These are phyloP conservation scores for Backusella westeae DNA, from an alignment of 192 early-diverging fungal genomes.

Conservation along the genomic window DNA sequence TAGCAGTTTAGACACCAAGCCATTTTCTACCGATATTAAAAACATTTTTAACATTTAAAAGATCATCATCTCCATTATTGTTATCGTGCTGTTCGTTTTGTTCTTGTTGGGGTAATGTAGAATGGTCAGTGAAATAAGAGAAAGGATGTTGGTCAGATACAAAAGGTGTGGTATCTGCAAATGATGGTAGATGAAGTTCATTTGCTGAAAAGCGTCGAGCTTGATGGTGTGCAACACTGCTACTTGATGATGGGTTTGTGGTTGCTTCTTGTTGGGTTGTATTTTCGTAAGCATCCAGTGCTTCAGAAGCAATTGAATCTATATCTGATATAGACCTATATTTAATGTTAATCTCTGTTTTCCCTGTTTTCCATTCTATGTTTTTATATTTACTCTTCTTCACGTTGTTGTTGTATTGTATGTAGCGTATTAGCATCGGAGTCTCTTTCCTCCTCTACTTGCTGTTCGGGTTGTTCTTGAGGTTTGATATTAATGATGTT, in stretches of 20 bases:
- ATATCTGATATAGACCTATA: conserved; percentile 20
- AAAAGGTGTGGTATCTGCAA: conserved; percentile 15
- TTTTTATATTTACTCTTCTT: not conserved
- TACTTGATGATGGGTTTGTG: not conserved
- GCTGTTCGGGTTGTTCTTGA: not conserved
- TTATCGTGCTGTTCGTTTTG: not conserved
- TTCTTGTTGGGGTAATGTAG: not conserved
- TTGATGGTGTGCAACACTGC: not conserved
- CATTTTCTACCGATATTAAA: conserved; percentile 8
- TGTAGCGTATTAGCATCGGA: conserved; percentile 8
- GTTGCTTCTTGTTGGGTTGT: not conserved
- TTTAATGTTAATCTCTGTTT: not conserved
- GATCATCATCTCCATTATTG: not conserved
- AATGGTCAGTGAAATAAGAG: conserved; percentile 22
- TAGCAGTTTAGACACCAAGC: conserved; percentile 8
- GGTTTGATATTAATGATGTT: conserved; percentile 28
- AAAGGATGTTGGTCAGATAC: conserved; percentile 25
- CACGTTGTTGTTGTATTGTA: conserved; percentile 1
- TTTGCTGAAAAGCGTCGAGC: not conserved
- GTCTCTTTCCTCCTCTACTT: conserved; percentile 1
- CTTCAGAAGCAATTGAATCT: conserved; percentile 26
- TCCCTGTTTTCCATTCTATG: not conserved
- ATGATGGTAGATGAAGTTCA: conserved; percentile 13
- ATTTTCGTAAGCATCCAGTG: conserved; percentile 19
- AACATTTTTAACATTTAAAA: conserved; percentile 7